Base-by-base conservation (phyloP, 2,329 filamentous ascomycete species). In the Paramyrothecium roridum region DNA sequence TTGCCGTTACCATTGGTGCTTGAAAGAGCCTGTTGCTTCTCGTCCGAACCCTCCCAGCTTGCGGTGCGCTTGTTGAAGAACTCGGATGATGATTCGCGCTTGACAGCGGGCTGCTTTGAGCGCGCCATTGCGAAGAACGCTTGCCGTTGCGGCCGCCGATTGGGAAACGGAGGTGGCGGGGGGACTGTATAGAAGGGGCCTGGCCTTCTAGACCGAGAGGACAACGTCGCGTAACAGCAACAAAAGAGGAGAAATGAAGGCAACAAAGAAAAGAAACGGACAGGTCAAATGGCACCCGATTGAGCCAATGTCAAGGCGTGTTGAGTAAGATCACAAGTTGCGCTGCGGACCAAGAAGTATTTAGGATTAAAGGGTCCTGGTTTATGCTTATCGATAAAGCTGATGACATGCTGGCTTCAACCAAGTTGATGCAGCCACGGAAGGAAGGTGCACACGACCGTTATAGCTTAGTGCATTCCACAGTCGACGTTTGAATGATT, bases 91-190 rank as follows among this genome's bases (percentile, higher is more conserved):
- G 83, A 75, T 61, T 84, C 81, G 67, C 87, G 84, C 69, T 84
- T 82, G 56, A 88, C 73, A 11, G 89, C 86, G 43, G 81, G 76
- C 72, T 90, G 87, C 73, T 92, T 91, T 54, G 81, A 82, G 65
- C 88, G 84, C 57, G 87, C 88, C 89, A 92, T 91, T 60, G 61
- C 53, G 26, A 30, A 10, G 4, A 30, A 30, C 26, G 26, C 26
- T 30, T 30, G 26, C 26, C 26, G 26, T 30, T 10, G 26, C 6
- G 26, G 26, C 26, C 26, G 26, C 4, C 26, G 26, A 30, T 30
- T 30, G 6, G 26, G 10, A 30, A 30, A 30, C 26, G 26, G 26
- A 30, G 26, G 10, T 30, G 26, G 26, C 10, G 26, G 26, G 26
- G 26, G 26, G 10, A 30, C n/a, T n/a, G n/a, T n/a, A n/a, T n/a